A percentile compares a stretch with the other conserved stretches of the same genome.
Conservation (phyloP, 2,329 filamentous ascomycete species). For the Pseudocercospora ulei region DNA sequence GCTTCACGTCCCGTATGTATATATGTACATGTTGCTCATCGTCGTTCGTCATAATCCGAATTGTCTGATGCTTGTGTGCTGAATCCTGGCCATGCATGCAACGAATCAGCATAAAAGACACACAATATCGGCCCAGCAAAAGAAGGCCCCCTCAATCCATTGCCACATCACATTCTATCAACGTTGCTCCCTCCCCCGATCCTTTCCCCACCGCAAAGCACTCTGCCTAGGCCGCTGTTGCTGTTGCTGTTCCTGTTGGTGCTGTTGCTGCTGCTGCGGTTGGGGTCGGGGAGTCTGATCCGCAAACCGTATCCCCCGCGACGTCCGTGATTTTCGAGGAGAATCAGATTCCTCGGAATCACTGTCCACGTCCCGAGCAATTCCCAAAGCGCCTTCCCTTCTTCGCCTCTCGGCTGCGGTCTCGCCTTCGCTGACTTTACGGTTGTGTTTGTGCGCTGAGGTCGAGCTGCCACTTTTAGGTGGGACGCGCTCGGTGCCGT, state of each 20-base stretch:
- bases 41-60: no score
- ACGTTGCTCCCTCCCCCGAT: slow-evolving; percentile 22
- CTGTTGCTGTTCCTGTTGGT: slow-evolving; percentile 3
- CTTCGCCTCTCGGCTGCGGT: slow-evolving; percentile 65
- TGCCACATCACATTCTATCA: neutral
- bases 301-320: slow-evolving; percentile 27
- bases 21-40: no score
- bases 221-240: slow-evolving; percentile 22
- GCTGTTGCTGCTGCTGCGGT: slow-evolving; percentile 7
- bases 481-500: slow-evolving; percentile 35
- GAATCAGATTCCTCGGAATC: slow-evolving; percentile 44
- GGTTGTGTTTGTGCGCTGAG: slow-evolving; percentile 15
- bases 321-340: slow-evolving; percentile 15
- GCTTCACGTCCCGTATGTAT: no score
- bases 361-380: slow-evolving; percentile 37
- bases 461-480: slow-evolving; percentile 18
- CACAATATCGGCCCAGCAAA: neutral
- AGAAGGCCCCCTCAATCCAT: neutral
- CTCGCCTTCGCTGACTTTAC: slow-evolving; percentile 44
- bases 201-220: slow-evolving; percentile 29
- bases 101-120: no score
- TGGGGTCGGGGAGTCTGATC: no score
- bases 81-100: no score
- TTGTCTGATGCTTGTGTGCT: no score
- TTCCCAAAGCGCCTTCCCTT: slow-evolving; percentile 62